Conservation (phyloP, 164 flowering plant genomes). For the Nelumbo lutea region DNA sequence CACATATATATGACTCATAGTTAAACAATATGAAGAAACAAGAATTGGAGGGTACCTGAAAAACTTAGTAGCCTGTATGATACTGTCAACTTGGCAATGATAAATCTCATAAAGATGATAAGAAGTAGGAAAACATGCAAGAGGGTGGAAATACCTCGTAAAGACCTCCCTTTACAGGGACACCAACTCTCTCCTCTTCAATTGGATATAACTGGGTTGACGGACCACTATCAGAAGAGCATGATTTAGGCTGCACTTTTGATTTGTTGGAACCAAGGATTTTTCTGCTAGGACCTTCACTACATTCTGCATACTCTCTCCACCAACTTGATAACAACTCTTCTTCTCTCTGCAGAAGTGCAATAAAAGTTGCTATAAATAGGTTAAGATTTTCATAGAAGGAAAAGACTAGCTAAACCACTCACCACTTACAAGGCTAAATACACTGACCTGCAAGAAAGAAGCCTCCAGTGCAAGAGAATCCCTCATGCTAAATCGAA, state of each 20-base stretch:
- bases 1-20: too few species aligned
- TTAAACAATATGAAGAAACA: too few species aligned
- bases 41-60: too few species aligned
- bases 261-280: constrained; percentile 20
- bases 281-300: constrained; percentile 73
- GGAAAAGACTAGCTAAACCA: not conserved
- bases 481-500: constrained; percentile 94
- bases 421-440: not conserved
- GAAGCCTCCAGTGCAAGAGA: constrained; percentile 96
- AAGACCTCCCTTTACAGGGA: constrained; percentile 96
- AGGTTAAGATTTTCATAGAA: not conserved
- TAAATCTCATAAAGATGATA: not conserved
- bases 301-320: constrained; percentile 96
- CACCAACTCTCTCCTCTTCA: constrained; percentile 98
- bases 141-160: constrained; percentile 60
- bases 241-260: constrained; percentile 19
- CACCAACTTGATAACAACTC: constrained; percentile 92
- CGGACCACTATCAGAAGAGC: constrained; percentile 28
- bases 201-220: constrained; percentile 30
- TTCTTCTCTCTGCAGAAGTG: constrained; percentile 67
- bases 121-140: not conserved
- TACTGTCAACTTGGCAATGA: too few species aligned
- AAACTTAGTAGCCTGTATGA: too few species aligned
- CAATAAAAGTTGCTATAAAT: not conserved
- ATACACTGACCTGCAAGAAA: constrained; percentile 73